Percentiles rank a stretch among this genome's conserved stretches.
Conservation (phyloP, 257 asterid species). For the Knoxia roxburghii region DNA sequence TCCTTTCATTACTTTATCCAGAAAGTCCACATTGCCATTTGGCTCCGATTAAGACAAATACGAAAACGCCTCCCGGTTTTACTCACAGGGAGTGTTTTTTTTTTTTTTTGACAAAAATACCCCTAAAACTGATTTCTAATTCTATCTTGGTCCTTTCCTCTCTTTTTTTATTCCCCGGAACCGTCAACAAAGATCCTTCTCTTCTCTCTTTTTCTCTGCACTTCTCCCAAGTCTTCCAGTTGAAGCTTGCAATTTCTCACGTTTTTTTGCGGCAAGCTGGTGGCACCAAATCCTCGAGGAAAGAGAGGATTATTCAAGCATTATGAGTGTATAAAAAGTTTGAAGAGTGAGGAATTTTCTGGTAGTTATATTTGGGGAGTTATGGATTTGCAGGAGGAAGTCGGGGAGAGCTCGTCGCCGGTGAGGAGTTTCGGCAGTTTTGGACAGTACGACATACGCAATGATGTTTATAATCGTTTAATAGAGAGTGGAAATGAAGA, state of each 20-base stretch:
- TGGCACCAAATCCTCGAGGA: not conserved
- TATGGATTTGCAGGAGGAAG: conserved; percentile 85
- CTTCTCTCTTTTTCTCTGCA: conserved; percentile 17
- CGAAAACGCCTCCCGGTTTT: not conserved
- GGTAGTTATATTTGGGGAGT: not conserved
- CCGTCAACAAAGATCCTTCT: conserved; percentile 30
- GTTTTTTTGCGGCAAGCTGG: not conserved
- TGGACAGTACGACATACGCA: conserved; percentile 47
- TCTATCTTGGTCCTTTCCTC: conserved; percentile 18
- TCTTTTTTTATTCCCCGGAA: conserved; percentile 36
- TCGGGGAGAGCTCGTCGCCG: conserved; percentile 93
- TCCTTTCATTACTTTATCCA: not conserved
- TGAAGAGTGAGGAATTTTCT: not conserved
- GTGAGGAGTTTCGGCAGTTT: conserved; percentile 65
- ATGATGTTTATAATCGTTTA: conserved; percentile 66
- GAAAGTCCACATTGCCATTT: not conserved
- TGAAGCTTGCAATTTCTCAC: conserved; percentile 6
- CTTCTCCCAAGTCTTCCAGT: conserved; percentile 31
- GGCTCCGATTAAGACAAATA: not conserved
- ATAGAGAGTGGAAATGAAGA: conserved; percentile 61
- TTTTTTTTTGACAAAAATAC: conserved; percentile 28
- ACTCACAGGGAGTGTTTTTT: not conserved
- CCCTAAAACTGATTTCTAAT: conserved; percentile 20
- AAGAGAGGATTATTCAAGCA: not conserved
- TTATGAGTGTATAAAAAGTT: conserved; percentile 4